Evolutionary conservation across 768 basidiomycete genomes (phyloP), one percentile per base, ranked within the genome.

Genomic region (Tylopilus rubrobrunneus): DNA sequence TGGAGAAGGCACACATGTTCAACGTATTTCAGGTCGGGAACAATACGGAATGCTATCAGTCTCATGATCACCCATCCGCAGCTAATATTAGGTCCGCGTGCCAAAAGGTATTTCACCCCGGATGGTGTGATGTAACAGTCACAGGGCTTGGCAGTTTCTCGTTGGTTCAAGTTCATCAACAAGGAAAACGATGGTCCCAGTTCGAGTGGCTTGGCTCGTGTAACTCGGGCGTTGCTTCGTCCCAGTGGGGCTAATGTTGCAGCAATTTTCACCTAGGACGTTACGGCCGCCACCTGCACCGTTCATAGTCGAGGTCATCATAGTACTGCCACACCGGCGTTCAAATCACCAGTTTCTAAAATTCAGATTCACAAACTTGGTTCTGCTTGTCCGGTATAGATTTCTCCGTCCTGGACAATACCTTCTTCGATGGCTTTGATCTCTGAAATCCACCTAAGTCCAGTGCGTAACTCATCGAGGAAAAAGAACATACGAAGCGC

Each of bases 361-460:
- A n/a, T n/a, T n/a, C n/a, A n/a, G n/a, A 37, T 29, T 15, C 37
- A 33, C 17, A 11, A 37, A 19, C 10, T 10, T 31, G 10, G 15
- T 19, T 41, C 34, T 21, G 40, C 27, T 56, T 31, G 52, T 37
- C 48, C 52, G 23, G 37, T 40, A 50, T 46, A 56, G 25, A 63
- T 42, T 7, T 54, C 56, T 21, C 49, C 49, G 12, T 68, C 62
- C 10, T 36, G 44, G 9, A 52, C 43, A 28, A 71, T 59, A 7
- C 62, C 61, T 49, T 54, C 62, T 52, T 71, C 63, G n/a, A 62
- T 56, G 21, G 66, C 69, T 53, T 62, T 67, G 47, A 70, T 69
- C 42, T 69, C 68, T 69, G 34, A 40, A 41, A 44, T 23, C 12
- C 34, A 34, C 39, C 21, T 60, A 23, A 64, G 49, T 29, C 7